Conservation (phyloP, 2,329 filamentous ascomycete genomes). For the Chaetomiaceae sp. region DNA sequence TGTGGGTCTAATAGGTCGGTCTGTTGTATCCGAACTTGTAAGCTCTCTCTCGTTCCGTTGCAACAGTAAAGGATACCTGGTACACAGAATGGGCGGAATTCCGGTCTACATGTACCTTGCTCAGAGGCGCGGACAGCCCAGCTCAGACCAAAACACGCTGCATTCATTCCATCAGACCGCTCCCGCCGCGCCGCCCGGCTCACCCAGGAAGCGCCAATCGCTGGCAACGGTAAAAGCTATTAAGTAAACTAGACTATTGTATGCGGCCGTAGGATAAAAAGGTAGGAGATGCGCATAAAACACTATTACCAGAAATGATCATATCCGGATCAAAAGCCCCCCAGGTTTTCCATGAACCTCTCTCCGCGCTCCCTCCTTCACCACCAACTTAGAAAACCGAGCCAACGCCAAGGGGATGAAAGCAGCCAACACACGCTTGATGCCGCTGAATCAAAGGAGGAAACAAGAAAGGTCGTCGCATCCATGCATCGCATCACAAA, state of each 20-base stretch:
- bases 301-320: slow-evolving; percentile 5
- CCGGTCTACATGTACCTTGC: too few species aligned
- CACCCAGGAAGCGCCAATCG: neutral
- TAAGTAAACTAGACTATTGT: slow-evolving; percentile 2
- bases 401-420: slow-evolving; percentile 14
- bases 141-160: neutral
- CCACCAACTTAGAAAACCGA: neutral
- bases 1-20: too few species aligned
- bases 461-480: slow-evolving; percentile 2
- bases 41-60: too few species aligned
- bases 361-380: neutral
- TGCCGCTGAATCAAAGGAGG: neutral
- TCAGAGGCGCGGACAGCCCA: too few species aligned
- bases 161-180: neutral
- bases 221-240: neutral
- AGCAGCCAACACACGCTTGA: slow-evolving; percentile 20
- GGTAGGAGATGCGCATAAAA: slow-evolving; percentile 5
- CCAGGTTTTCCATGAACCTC: neutral
- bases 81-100: too few species aligned
- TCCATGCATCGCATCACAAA: slow-evolving; percentile 6
- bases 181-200: neutral
- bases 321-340: too few species aligned
- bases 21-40: too few species aligned
- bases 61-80: too few species aligned
- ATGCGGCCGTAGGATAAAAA: neutral